phyloP scores from a whole-genome alignment of 2,329 filamentous ascomycete species.

The Penicillium palitans region DNA sequence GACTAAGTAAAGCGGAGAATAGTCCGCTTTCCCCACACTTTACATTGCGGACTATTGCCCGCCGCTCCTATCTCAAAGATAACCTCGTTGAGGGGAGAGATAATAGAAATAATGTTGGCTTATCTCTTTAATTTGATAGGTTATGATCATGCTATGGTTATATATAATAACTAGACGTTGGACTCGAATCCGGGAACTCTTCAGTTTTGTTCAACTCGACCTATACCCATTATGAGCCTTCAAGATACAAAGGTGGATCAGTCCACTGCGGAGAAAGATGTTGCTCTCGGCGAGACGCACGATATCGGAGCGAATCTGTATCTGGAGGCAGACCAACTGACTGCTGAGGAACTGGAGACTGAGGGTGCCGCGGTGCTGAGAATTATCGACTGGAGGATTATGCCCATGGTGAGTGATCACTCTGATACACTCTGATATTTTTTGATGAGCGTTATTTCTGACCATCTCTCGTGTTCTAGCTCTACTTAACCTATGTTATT shows the following conservation, averaged over 20 bases:
- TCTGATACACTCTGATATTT: neutral
- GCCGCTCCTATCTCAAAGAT: conserved; percentile 4
- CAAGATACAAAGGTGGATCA: conserved; percentile 22
- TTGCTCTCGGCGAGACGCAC: conserved; percentile 24
- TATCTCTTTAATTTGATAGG: conserved; percentile 19
- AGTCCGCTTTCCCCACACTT: conserved; percentile 7
- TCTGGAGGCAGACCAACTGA: conserved; percentile 46
- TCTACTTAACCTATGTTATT: conserved; percentile 46
- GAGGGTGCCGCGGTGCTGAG: conserved; percentile 45
- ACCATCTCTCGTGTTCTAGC: conserved; percentile 19
- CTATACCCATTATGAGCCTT: neutral
- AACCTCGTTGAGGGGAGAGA: neutral
- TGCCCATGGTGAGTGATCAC: conserved; percentile 44
- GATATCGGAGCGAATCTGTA: conserved; percentile 51
- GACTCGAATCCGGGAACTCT: neutral
- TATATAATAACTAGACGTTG: neutral
- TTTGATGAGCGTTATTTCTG: conserved; percentile 11
- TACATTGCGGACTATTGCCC: conserved; percentile 6
- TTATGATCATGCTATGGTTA: neutral
- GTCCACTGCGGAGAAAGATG: conserved; percentile 22
- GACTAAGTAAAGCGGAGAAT: neutral
- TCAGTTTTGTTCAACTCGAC: neutral
- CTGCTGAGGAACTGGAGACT: conserved; percentile 45
- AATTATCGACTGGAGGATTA: conserved; percentile 50
- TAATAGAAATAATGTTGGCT: neutral